phyloP scores from a whole-genome alignment of 495 filamentous ascomycete genomes.

The Hypoxylon crocopeplum region DNA sequence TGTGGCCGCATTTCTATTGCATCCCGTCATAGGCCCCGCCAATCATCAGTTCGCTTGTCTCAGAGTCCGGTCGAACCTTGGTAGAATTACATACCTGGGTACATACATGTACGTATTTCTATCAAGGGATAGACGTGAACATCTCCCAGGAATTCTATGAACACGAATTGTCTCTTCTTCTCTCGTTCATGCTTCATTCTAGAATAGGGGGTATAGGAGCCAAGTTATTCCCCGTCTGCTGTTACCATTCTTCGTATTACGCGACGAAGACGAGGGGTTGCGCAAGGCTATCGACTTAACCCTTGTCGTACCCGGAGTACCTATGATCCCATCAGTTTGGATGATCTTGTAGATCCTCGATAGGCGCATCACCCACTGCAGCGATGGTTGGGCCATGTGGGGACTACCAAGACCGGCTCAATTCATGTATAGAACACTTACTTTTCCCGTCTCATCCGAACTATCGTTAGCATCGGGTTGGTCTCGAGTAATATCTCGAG shows the following conservation, averaged over 20 bases:
- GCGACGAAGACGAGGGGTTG: constrained; percentile 10
- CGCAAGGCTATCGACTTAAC: constrained; percentile 14
- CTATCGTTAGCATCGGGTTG: constrained; percentile 4
- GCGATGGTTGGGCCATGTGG: constrained; percentile 28
- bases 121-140: too few relatives aligned
- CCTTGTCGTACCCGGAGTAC: constrained; percentile 33
- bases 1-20: constrained; percentile 31
- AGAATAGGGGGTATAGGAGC: not conserved
- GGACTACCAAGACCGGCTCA: constrained; percentile 27
- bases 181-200: not conserved
- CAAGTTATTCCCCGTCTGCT: constrained; percentile 8
- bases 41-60: constrained; percentile 34
- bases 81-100: not conserved
- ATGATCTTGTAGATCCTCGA: constrained; percentile 38
- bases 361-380: constrained; percentile 12
- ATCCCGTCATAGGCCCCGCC: constrained; percentile 33
- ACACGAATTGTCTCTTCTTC: constrained; percentile 2
- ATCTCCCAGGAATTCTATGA: constrained; percentile 20
- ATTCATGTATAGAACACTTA: not conserved
- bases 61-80: constrained; percentile 34
- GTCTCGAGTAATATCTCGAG: constrained; percentile 12
- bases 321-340: constrained; percentile 40
- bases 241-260: constrained; percentile 24
- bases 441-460: constrained; percentile 16
- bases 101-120: too few relatives aligned